Conservation (phyloP, 257 asterid species). For the Pogostemon cablin region DNA sequence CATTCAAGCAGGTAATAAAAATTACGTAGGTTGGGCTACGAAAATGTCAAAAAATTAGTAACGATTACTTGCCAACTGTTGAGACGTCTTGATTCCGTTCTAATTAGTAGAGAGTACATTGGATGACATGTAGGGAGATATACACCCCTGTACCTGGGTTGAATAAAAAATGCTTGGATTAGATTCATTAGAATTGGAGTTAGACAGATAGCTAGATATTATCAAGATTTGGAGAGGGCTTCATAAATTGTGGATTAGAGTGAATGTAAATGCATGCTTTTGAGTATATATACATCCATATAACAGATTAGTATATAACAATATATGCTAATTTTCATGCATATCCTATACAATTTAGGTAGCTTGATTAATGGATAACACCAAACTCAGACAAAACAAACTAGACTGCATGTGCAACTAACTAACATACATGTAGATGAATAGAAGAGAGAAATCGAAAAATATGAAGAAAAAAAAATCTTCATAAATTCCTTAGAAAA, state of each 20-base stretch:
- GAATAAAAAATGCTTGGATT: conserved; percentile 17
- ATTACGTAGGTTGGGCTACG: background rate
- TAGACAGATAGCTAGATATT: background rate
- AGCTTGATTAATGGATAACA: conserved; percentile 1
- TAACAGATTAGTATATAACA: background rate
- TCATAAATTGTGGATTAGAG: background rate
- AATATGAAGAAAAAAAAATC: background rate
- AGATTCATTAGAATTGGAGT: background rate
- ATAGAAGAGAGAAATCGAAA: background rate
- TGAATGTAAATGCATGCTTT: background rate
- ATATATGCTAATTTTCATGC: background rate
- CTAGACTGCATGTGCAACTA: background rate
- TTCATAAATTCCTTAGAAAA: background rate
- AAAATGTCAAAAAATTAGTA: background rate
- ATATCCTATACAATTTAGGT: background rate
- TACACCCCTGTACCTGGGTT: conserved; percentile 80
- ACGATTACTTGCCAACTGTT: conserved; percentile 3
- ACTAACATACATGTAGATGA: background rate
- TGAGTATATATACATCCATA: background rate
- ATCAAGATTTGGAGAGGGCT: background rate
- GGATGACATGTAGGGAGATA: conserved; percentile 81
- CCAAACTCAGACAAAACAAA: background rate
- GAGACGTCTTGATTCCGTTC: conserved; percentile 24
- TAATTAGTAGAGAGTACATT: conserved; percentile 64
- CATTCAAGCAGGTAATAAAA: background rate